Evolutionary conservation across 202 grass and related monocot genomes (phyloP).

Genomic region (Schoenoplectus tabernaemontani): DNA sequence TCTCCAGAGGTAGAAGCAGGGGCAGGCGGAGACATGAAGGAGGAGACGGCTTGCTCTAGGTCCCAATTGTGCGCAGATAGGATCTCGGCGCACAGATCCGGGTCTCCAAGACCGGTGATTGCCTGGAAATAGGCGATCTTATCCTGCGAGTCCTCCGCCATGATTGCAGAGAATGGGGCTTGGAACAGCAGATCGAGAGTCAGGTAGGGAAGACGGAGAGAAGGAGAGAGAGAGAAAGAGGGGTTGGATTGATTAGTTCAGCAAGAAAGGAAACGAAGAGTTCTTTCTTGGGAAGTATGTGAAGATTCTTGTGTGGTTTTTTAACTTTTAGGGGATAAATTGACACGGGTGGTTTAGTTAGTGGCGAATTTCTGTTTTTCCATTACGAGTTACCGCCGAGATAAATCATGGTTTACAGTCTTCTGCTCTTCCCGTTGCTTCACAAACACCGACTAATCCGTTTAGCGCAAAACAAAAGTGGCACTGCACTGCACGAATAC

Average conservation of each 20-base stretch:
- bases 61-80: constrained; percentile 95
- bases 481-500: no score
- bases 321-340: not conserved
- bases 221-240: constrained; percentile 4
- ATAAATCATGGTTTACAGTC: not conserved
- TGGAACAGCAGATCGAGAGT: constrained; percentile 37
- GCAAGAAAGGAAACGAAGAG: not conserved
- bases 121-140: constrained; percentile 90
- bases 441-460: no score
- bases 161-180: constrained; percentile 34
- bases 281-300: not conserved
- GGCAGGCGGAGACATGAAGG: constrained; percentile 49
- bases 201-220: constrained; percentile 23
- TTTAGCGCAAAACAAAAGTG: no score
- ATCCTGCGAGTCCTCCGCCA: constrained; percentile 73
- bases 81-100: constrained; percentile 91
- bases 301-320: not conserved
- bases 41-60: constrained; percentile 70
- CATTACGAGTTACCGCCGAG: not conserved
- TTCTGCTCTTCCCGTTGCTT: no score
- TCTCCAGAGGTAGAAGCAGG: not conserved
- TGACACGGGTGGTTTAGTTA: not conserved
- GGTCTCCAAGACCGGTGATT: constrained; percentile 70
- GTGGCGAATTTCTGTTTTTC: not conserved
- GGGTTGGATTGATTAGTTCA: constrained; percentile 9